Evolutionary conservation across 768 basidiomycete genomes (phyloP), one percentile per base, ranked within the genome.

Genomic region (Termitomyces sp.): DNA sequence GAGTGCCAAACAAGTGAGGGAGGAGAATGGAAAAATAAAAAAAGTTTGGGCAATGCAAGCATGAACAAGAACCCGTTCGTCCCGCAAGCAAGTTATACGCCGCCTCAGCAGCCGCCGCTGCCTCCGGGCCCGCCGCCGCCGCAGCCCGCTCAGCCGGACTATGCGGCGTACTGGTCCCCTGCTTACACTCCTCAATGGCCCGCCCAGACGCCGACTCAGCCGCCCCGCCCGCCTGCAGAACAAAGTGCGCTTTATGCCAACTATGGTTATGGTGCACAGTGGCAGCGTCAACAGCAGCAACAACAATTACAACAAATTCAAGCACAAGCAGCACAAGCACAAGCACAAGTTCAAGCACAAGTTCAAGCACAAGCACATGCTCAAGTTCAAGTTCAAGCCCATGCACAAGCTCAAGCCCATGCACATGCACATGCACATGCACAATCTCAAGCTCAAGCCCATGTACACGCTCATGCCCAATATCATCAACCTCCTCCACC

Each of bases 1-100:
- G 60, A 58, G 57, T 56, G 14, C 22, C n/a, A 58, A 28, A 58
- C 15, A 7, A 14, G 14, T 14, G 30, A 14, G 5, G 34, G 30
- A 26, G 17, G n/a, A 19, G 32, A n/a, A 6, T 44, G 26, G 34
- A 44, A 43, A 34, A 26, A 14, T 51, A 38, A 26, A 22, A 22
- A 1, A 9, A 5, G 8, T 5, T 10, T 11, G 2, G 5, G 35
- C n/a, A n/a, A 32, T 15, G 34, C 7, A 34, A 34, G 12, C 12
- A 91, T 91, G 89, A 88, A 90, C 75, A 91, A 90, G 73, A 91
- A 91, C 68, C 89, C 89, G 0, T 91, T 91, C 61, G 77, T 84
- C 56, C 84, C 87, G 19, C 81, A 82, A 45, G 81, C 85, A 12
- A 76, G 78, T 40, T 90, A 86, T 65, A 79, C 81, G 14, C 79